These are phyloP conservation scores for Camptophora hylomeconis DNA, from an alignment of 2,329 filamentous ascomycete species.

Conservation along the genomic window DNA sequence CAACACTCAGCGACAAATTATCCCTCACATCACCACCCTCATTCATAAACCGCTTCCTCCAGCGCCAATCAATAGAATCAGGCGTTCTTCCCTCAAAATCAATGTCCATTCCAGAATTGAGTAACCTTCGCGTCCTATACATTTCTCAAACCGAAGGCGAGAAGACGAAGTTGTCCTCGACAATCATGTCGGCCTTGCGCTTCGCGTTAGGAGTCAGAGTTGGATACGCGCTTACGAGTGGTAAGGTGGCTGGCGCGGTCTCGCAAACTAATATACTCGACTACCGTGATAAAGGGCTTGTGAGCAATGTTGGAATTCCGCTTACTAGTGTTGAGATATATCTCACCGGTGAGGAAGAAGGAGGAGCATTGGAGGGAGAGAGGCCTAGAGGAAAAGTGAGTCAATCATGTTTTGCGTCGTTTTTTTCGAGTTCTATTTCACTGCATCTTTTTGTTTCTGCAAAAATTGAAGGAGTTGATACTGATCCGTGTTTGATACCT, in stretches of 20 bases:
- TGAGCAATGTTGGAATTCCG: constrained; percentile 58
- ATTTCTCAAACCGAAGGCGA: too few relatives aligned
- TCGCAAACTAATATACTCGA: constrained; percentile 79
- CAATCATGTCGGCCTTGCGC: too few relatives aligned
- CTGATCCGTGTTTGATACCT: background rate
- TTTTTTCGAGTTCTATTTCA: constrained; percentile 1
- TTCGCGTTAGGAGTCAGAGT: constrained; percentile 69
- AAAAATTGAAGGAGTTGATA: background rate
- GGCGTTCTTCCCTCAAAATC: too few relatives aligned
- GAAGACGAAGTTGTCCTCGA: too few relatives aligned
- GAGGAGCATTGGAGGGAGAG: constrained; percentile 17
- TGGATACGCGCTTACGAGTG: constrained; percentile 70
- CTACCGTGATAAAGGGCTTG: constrained; percentile 48
- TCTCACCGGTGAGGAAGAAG: constrained; percentile 31
- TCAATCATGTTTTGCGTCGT: too few relatives aligned
- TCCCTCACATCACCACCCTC: constrained; percentile 30
- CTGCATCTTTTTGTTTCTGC: background rate
- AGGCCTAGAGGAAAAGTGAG: constrained; percentile 51
- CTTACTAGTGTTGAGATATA: constrained; percentile 68
- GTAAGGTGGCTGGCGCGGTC: constrained; percentile 79
- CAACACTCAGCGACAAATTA: constrained; percentile 37
- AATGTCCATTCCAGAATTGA: too few relatives aligned
- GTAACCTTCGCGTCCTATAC: constrained; percentile 72
- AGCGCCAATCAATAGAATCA: too few relatives aligned
- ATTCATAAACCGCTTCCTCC: constrained; percentile 48